Evolutionary conservation across 306 rosid species (phyloP).

Genomic region (Quercus wislizeni): DNA sequence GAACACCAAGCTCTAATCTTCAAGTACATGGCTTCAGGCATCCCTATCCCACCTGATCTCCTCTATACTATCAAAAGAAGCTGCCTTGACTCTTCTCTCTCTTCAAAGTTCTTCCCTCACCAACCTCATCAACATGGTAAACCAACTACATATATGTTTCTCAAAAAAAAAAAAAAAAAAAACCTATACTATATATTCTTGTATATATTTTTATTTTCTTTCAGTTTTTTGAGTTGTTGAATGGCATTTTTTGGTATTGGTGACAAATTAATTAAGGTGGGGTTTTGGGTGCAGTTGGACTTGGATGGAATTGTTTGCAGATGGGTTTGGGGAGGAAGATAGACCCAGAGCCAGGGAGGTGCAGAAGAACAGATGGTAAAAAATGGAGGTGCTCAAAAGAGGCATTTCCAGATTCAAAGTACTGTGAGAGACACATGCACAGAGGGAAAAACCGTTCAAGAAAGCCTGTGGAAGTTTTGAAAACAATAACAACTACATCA

Average conservation of each 20-base stretch:
- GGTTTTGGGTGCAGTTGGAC: conserved; percentile 61
- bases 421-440: conserved; percentile 99
- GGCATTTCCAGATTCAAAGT: conserved; percentile 88
- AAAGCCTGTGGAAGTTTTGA: conserved; percentile 94
- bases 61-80: conserved; percentile 66
- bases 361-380: conserved; percentile 96
- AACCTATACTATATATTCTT: neutral
- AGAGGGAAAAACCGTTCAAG: conserved; percentile 99
- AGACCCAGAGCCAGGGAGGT: conserved; percentile 99
- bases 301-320: conserved; percentile 90
- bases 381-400: conserved; percentile 99
- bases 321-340: conserved; percentile 90
- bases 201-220: neutral
- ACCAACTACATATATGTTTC: neutral
- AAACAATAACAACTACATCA: conserved; percentile 36
- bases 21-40: conserved; percentile 95
- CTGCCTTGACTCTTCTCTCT: conserved; percentile 54
- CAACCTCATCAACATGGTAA: conserved; percentile 74
- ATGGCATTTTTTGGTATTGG: neutral
- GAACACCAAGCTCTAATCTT: conserved; percentile 96
- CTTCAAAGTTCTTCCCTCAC: conserved; percentile 62
- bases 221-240: neutral
- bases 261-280: neutral
- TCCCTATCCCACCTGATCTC: conserved; percentile 88
- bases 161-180: no score